Conservation (phyloP, 495 filamentous ascomycete genomes). For the Recurvomyces mirabilis region DNA sequence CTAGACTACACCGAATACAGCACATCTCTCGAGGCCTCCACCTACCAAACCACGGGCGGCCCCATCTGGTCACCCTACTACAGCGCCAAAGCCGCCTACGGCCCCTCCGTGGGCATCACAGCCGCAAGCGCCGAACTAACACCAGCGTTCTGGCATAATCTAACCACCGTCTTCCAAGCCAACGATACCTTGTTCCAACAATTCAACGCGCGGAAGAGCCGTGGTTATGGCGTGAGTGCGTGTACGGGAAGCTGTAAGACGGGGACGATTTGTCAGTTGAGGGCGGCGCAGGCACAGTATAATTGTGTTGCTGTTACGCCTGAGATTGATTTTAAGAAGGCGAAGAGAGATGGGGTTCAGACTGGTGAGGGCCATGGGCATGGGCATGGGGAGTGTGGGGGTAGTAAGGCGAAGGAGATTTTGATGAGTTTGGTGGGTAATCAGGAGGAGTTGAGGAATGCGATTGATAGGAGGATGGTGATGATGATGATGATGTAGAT, state of each 20-base stretch:
- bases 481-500: too few relatives aligned
- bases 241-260: conserved; percentile 32
- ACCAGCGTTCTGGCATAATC: background rate
- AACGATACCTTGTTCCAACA: conserved; percentile 27
- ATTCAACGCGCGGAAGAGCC: conserved; percentile 30
- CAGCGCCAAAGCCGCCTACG: conserved; percentile 43
- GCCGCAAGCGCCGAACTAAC: background rate
- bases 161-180: background rate
- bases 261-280: conserved; percentile 33
- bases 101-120: conserved; percentile 24
- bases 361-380: background rate
- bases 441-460: too few relatives aligned
- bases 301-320: background rate
- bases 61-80: conserved; percentile 44
- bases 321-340: background rate
- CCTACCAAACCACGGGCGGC: conserved; percentile 30
- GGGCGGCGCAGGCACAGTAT: conserved; percentile 24
- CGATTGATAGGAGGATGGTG: too few relatives aligned
- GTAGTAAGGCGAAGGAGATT: too few relatives aligned
- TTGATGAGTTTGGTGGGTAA: too few relatives aligned
- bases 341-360: background rate
- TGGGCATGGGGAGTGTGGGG: too few relatives aligned
- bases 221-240: conserved; percentile 25
- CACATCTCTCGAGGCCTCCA: conserved; percentile 36
- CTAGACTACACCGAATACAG: conserved; percentile 43